Conservation (phyloP, 2,329 filamentous ascomycete species). For the Westerdykella aurantiaca region DNA sequence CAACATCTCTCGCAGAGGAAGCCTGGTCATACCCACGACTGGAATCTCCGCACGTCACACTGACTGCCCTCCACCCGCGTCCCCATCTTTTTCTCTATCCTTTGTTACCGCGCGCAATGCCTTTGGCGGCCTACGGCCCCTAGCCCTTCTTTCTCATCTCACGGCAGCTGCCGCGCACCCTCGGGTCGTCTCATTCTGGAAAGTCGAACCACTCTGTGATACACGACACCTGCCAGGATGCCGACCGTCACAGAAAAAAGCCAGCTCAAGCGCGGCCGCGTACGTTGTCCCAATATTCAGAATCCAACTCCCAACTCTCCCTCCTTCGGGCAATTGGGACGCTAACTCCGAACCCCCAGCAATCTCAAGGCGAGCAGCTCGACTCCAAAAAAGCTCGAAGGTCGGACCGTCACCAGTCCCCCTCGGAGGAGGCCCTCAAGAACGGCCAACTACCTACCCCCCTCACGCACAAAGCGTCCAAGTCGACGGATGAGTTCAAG, state of each 20-base stretch:
- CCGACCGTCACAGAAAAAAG: slow-evolving; percentile 64
- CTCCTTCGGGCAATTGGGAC: not conserved
- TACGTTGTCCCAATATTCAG: slow-evolving; percentile 44
- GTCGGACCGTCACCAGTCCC: slow-evolving; percentile 61
- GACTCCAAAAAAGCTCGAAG: slow-evolving; percentile 80
- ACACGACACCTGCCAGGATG: slow-evolving; percentile 37
- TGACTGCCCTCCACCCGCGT: not conserved
- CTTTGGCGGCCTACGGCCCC: slow-evolving; percentile 9
- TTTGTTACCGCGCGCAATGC: not conserved
- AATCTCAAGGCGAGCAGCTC: slow-evolving; percentile 57
- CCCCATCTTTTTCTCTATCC: not conserved
- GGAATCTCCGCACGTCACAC: not conserved
- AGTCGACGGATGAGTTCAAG: slow-evolving; percentile 57
- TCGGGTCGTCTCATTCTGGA: not conserved
- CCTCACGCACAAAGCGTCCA: slow-evolving; percentile 63
- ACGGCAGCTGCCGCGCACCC: too few species aligned
- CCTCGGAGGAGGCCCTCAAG: slow-evolving; percentile 44
- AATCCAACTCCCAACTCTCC: slow-evolving; percentile 1
- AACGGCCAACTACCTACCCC: slow-evolving; percentile 68
- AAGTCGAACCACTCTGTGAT: too few species aligned
- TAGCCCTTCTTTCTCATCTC: slow-evolving; percentile 2
- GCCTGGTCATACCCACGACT: not conserved
- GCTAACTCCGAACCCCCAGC: slow-evolving; percentile 42
- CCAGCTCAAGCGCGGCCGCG: slow-evolving; percentile 76
- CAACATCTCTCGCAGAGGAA: not conserved